Evolutionary conservation across 148 eudicot species (phyloP), one percentile per base, ranked within the genome.

Genomic region (Heliamphora exappendiculata): DNA sequence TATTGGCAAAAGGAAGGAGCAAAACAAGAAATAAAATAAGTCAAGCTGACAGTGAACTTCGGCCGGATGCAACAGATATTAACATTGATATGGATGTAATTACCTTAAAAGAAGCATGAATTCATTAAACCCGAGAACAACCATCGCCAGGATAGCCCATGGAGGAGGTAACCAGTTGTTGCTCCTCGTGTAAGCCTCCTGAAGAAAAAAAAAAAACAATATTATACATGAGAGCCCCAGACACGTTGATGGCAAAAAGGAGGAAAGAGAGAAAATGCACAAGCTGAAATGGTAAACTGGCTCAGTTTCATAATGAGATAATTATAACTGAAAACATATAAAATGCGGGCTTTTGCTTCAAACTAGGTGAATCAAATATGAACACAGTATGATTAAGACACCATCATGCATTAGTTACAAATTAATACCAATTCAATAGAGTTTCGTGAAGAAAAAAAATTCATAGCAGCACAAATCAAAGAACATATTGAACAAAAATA

Each of bases 81-180:
- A 8, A 73, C 5, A 50, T 11, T 59, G 12, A 13, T 29, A 44
- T 45, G 41, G 37, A 74, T 17, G 45, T 62, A 72, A 68, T 47
- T 64, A 86, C 88, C 70, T 81, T 75, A 86, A 75, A 78, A 86
- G 88, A 33, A 81, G 69, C 88, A 86, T 86, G 75, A 86, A 83
- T 33, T 86, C 86, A 54, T 86, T 86, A 41, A 83, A 83, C 16
- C 88, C 88, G 11, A 86, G 82, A 33, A 86, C 53, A 58, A 84
- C 17, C 87, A 86, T 81, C 20, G 89, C 89, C 29, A 82, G 3
- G 33, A 86, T 86, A 57, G 83, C 85, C 89, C 87, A 86, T 14
- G 83, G 72, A 69, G 89, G 85, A 55, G 89, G 89, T 45, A 86
- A 55, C 87, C 89, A 84, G 57, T 80, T 82, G 74, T 79, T 86